phyloP scores from a whole-genome alignment of 345 rosid species.

The Acer negundo region DNA sequence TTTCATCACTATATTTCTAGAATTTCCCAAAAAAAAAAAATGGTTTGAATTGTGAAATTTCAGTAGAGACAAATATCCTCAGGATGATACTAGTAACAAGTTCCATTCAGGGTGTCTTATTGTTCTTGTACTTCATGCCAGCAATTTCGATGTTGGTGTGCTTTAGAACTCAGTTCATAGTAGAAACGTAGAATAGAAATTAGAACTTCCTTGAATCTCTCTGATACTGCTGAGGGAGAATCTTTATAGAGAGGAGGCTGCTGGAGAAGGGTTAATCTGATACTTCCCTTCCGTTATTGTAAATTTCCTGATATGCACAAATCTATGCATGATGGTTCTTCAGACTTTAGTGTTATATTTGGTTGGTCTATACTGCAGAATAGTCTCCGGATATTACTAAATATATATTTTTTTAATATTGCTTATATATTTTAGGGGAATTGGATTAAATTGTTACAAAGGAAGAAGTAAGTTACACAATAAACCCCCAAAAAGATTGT shows the following conservation, averaged over 20 bases:
- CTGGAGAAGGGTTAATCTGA: too few species aligned
- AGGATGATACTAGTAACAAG: not conserved
- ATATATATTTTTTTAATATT: not conserved
- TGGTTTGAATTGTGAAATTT: not conserved
- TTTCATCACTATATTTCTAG: constrained; percentile 16
- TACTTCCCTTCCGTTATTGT: not conserved
- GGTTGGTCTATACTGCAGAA: not conserved
- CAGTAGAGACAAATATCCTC: not conserved
- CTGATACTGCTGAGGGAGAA: not conserved
- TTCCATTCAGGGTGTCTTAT: not conserved
- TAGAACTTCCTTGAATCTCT: not conserved
- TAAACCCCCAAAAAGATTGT: not conserved
- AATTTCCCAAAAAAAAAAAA: not conserved
- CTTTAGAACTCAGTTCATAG: not conserved
- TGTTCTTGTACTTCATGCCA: not conserved
- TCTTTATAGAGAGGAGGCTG: too few species aligned
- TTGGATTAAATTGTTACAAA: not conserved
- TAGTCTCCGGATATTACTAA: not conserved
- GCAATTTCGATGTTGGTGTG: not conserved
- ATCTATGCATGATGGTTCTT: not conserved
- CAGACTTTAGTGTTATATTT: not conserved
- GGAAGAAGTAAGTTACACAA: not conserved
- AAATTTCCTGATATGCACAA: not conserved
- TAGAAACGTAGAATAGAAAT: not conserved
- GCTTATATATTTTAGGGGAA: not conserved